Conservation (phyloP, 2,329 filamentous ascomycete species). For the Alternaria hordeiaustralica region DNA sequence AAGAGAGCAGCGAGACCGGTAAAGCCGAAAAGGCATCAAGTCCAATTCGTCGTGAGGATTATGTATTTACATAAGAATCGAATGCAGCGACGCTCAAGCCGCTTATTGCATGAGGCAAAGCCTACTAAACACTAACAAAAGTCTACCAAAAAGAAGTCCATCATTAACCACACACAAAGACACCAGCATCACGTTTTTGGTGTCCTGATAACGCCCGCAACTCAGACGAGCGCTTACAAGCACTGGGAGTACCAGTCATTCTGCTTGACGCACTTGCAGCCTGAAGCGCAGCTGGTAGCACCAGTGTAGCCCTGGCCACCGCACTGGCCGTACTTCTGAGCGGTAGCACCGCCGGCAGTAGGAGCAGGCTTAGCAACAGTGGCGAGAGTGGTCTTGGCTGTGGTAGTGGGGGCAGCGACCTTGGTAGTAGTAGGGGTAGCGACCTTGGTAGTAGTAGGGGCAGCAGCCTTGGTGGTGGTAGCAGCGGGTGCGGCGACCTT, state of each 20-base stretch:
- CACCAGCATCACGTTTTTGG: not conserved
- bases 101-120: slow-evolving; percentile 10
- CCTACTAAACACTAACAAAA: slow-evolving; percentile 15
- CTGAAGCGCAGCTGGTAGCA: slow-evolving; percentile 48
- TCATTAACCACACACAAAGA: slow-evolving; percentile 1
- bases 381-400: slow-evolving; percentile 27
- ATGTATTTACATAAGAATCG: slow-evolving; percentile 28
- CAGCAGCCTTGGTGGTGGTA: slow-evolving; percentile 13
- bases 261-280: slow-evolving; percentile 47
- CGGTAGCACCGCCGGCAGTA: slow-evolving; percentile 26
- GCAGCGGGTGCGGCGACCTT: slow-evolving; percentile 14
- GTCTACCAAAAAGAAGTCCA: not conserved
- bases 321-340: slow-evolving; percentile 52
- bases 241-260: slow-evolving; percentile 60
- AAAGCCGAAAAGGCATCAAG: slow-evolving; percentile 9
- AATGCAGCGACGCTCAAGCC: slow-evolving; percentile 13
- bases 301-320: slow-evolving; percentile 54
- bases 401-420: slow-evolving; percentile 12
- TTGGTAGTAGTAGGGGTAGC: slow-evolving; percentile 10
- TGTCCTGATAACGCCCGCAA: not conserved
- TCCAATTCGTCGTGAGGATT: slow-evolving; percentile 4
- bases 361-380: slow-evolving; percentile 27
- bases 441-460: slow-evolving; percentile 5
- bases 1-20: not conserved
- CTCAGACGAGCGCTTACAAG: slow-evolving; percentile 21